Percentiles rank a stretch among this genome's conserved stretches.
Evolutionary conservation across 345 rosid species (phyloP).

Genomic region (Litchi chinensis): DNA sequence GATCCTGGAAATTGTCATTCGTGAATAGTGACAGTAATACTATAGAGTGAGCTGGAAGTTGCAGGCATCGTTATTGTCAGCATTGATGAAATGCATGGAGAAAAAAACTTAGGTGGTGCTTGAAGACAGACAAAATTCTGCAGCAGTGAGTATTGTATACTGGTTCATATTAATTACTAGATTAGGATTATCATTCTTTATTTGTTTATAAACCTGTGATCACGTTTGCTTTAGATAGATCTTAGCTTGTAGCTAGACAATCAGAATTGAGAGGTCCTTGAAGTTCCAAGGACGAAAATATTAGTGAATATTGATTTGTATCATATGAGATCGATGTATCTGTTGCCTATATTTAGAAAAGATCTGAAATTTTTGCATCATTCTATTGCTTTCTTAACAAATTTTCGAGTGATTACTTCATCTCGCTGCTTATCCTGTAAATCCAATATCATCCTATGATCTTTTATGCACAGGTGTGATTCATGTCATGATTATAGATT

Average conservation of each 20-base stretch:
- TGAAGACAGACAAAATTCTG: slow-evolving; percentile 10
- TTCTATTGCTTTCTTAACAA: not conserved
- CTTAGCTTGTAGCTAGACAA: slow-evolving; percentile 12
- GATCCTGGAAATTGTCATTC: slow-evolving; percentile 9
- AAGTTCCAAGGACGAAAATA: not conserved
- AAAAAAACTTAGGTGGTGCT: slow-evolving; percentile 4
- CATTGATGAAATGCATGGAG: slow-evolving; percentile 4
- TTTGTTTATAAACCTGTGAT: slow-evolving; percentile 26
- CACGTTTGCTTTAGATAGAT: not conserved
- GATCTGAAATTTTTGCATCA: slow-evolving; percentile 2
- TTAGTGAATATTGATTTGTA: not conserved
- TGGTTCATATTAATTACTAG: slow-evolving; percentile 11
- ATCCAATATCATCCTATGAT: not conserved
- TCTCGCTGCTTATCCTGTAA: not conserved
- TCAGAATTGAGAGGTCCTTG: not conserved
- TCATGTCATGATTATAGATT: not conserved
- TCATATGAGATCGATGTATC: slow-evolving; percentile 10
- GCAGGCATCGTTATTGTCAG: not conserved
- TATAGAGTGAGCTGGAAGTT: slow-evolving; percentile 12
- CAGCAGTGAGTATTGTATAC: slow-evolving; percentile 5
- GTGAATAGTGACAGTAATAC: not conserved
- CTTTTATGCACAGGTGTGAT: not conserved
- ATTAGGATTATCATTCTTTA: slow-evolving; percentile 32
- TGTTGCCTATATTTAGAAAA: not conserved
- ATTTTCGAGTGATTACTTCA: not conserved